phyloP scores from a whole-genome alignment of 805 yeast species.

The Lipomyces yamadae region DNA sequence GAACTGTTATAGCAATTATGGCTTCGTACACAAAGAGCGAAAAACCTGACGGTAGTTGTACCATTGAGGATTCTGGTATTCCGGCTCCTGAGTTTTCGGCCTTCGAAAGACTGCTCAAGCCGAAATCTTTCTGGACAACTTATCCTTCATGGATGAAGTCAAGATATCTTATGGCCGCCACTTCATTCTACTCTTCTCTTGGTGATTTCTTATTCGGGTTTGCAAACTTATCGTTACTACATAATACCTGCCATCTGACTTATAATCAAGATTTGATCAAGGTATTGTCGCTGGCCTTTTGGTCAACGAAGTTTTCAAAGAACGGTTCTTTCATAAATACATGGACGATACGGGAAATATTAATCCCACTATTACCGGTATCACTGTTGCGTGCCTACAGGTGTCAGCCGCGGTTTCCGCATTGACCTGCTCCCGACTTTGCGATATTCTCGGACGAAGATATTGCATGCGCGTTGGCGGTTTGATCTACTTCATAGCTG shows the following conservation, averaged over 20 bases:
- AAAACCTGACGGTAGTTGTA: neutral
- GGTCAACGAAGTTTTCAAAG: constrained; percentile 40
- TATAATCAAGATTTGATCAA: constrained; percentile 53
- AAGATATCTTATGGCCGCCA: constrained; percentile 20
- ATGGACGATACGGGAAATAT: constrained; percentile 61
- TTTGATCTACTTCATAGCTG: constrained; percentile 74
- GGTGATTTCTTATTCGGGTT: constrained; percentile 73
- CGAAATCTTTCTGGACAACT: neutral
- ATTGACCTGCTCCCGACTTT: constrained; percentile 52
- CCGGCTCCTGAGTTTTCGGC: neutral
- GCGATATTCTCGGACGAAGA: constrained; percentile 78
- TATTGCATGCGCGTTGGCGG: constrained; percentile 81
- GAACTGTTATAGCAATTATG: neutral
- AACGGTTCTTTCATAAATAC: constrained; percentile 66
- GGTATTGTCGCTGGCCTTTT: constrained; percentile 79
- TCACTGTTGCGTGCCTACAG: neutral
- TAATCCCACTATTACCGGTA: constrained; percentile 1
- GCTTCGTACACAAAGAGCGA: neutral
- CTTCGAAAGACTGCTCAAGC: neutral
- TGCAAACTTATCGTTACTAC: constrained; percentile 3
- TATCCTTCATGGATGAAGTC: neutral
- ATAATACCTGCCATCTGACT: no score
- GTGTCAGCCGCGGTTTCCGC: neutral
- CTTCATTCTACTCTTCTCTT: constrained; percentile 50
- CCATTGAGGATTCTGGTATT: neutral